These are phyloP conservation scores for Naganishia friedmannii DNA, from an alignment of 768 basidiomycete species.

Conservation along the genomic window DNA sequence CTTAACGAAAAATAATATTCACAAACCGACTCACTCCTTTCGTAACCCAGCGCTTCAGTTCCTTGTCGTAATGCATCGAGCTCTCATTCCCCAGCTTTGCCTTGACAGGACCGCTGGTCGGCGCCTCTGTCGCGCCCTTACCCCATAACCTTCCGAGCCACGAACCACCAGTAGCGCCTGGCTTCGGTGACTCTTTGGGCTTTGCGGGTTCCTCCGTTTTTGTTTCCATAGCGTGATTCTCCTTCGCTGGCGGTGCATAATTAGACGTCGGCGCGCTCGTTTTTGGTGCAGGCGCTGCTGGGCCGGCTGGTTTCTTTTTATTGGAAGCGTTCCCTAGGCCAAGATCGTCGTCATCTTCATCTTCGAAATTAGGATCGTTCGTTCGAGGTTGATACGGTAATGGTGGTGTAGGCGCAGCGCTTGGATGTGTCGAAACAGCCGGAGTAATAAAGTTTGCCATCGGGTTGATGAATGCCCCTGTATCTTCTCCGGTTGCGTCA, in stretches of 20 bases:
- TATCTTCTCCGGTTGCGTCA: slow-evolving; percentile 18
- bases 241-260: slow-evolving; percentile 45
- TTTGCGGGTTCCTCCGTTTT: slow-evolving; percentile 24
- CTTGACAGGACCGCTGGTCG: slow-evolving; percentile 67
- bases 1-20: neutral
- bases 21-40: slow-evolving; percentile 57
- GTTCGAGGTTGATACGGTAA: slow-evolving; percentile 12
- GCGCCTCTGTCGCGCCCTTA: slow-evolving; percentile 60
- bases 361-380: slow-evolving; percentile 45
- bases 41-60: slow-evolving; percentile 94
- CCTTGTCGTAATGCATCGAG: slow-evolving; percentile 87
- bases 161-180: slow-evolving; percentile 19
- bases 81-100: slow-evolving; percentile 91
- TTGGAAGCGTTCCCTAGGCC: slow-evolving; percentile 76
- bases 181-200: slow-evolving; percentile 12
- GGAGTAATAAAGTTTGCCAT: slow-evolving; percentile 39
- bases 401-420: slow-evolving; percentile 14
- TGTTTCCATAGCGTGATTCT: slow-evolving; percentile 25
- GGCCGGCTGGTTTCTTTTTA: slow-evolving; percentile 35
- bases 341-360: slow-evolving; percentile 79
- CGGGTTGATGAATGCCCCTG: slow-evolving; percentile 41
- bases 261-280: slow-evolving; percentile 43
- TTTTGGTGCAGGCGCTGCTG: slow-evolving; percentile 31
- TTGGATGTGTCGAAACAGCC: slow-evolving; percentile 6
- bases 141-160: slow-evolving; percentile 82